phyloP scores from a whole-genome alignment of 352 stramenopile genomes.

The Globisporangium megalacanthum region DNA sequence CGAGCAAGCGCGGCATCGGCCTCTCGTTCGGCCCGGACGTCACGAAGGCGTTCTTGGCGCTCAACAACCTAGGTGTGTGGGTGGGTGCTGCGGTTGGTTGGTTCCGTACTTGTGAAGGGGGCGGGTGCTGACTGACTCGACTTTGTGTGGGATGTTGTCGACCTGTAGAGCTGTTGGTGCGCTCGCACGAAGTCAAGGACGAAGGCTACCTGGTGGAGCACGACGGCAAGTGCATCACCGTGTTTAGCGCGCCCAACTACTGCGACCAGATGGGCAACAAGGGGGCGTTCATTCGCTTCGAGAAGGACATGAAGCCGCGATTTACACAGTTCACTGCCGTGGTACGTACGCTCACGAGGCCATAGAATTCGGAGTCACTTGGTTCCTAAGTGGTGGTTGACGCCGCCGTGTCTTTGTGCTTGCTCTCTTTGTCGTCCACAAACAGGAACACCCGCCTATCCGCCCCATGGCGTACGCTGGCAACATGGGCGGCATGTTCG shows the following conservation, averaged over 20 bases:
- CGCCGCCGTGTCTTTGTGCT: background rate
- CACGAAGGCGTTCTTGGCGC: conserved; percentile 93
- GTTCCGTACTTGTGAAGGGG: background rate
- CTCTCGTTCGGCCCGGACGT: conserved; percentile 98
- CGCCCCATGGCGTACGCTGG: conserved; percentile 86
- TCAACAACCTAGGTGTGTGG: conserved; percentile 91
- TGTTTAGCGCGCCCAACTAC: conserved; percentile 99
- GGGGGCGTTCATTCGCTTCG: conserved; percentile 98
- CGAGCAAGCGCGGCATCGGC: conserved; percentile 96
- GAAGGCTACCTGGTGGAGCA: conserved; percentile 99
- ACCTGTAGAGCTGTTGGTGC: conserved; percentile 90
- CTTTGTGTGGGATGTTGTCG: conserved; percentile 9
- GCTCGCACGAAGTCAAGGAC: conserved; percentile 99
- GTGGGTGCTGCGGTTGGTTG: background rate
- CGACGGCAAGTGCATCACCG: conserved; percentile 98
- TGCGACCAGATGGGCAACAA: conserved; percentile 99
- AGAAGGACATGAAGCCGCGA: conserved; percentile 90
- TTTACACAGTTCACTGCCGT: conserved; percentile 96
- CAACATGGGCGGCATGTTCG: conserved; percentile 90
- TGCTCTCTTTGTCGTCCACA: background rate
- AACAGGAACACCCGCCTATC: conserved; percentile 82
- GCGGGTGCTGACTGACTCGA: background rate
- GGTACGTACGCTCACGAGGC: conserved; percentile 31
- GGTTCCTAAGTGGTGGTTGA: background rate
- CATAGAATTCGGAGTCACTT: background rate